Base-by-base conservation (phyloP, 164 flowering plant species). In the Vitis labrusca region DNA sequence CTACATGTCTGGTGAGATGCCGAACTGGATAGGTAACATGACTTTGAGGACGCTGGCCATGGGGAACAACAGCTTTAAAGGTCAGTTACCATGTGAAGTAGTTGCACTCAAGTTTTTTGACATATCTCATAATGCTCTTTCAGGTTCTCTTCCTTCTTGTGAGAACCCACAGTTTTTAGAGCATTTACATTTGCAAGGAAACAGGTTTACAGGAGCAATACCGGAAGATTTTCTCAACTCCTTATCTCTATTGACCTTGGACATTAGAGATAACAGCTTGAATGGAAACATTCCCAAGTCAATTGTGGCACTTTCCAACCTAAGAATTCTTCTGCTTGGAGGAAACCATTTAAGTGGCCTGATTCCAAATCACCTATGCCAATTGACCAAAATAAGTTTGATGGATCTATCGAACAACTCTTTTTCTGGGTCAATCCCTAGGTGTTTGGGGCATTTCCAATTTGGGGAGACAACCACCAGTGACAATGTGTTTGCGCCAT, bases 341-440 rank as follows among this genome's bases (percentile, higher is more conserved):
- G 69, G 50, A 32, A 66, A 66, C 19, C 12, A 55, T 19, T 55
- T 66, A 3, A 54, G 57, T n/a, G 69, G 69, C 8, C 3, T 6
- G 8, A 55, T 66, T 55, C 69, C 69, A 13, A 14, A 55, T 13
- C 27, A 44, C 1, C 9, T 66, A 10, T 66, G 69, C 9, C 30
- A 16, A 37, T 17, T 55, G 11, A 32, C 9, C 5, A 32, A 27
- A 2, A 54, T 66, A 8, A 37, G 51, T 12, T 53, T 66, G 11
- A 66, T 66, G 60, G 69, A 66, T 54, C 69, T 66, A 4, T 66
- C 69, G 6, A 10, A 29, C 1, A 66, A 66, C 48, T 27, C 15
- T 4, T 53, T 66, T 16, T 29, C 11, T 10, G 61, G 69, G 2
- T 55, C 50, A 14, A 66, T 66, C 8, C 69, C 69, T n/a, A 10